Evolutionary conservation across 2,329 filamentous ascomycete genomes (phyloP), one percentile per base, ranked within the genome.

Genomic region (Trichoderma sp.): DNA sequence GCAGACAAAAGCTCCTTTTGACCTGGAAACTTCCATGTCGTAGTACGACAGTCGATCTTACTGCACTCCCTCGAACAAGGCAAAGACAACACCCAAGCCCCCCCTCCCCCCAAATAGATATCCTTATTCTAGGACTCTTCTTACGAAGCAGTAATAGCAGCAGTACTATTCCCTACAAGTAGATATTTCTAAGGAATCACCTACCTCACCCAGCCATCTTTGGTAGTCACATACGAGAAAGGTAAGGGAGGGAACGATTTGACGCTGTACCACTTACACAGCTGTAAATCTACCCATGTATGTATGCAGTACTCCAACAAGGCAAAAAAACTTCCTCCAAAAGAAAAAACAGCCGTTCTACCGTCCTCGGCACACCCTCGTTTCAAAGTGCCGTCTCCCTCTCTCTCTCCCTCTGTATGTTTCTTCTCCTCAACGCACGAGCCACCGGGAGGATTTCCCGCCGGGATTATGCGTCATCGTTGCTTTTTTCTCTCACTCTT

Each of bases 371-470:
- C 19, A 52, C 34, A 24, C 58, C 57, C 34, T 34, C 47, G 58
- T 61, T 61, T 61, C 58, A 61, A 39, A 52, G 47, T 61, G 58
- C 58, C 47, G 58, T 61, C 58, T 43, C 21, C n/a, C 7, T 30
- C 7, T 14, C 9, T 7, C 9, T 24, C 15, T 59, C 14, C 19
- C 34, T 34, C 12, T 58, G 17, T 58, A 10, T 15, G 15, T 34
- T 10, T 48, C 21, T 26, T 9, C 19, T 21, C 24, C n/a, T 24
- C 30, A 30, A 9, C 34, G 34, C 34, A 39, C 34, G 34, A 39
- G 34, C 34, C 34, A 39, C 34, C 34, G 34, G 34, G 12, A 14
- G 34, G 34, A 39, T 39, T 39, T 39, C 34, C 34, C 34, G 34
- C 34, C 12, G 34, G 34, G 34, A 39, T 39, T 14, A 9, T 47